Evolutionary conservation across 805 yeast genomes (phyloP), one percentile per base, ranked within the genome.

Genomic region (Kazachstania viticola): DNA sequence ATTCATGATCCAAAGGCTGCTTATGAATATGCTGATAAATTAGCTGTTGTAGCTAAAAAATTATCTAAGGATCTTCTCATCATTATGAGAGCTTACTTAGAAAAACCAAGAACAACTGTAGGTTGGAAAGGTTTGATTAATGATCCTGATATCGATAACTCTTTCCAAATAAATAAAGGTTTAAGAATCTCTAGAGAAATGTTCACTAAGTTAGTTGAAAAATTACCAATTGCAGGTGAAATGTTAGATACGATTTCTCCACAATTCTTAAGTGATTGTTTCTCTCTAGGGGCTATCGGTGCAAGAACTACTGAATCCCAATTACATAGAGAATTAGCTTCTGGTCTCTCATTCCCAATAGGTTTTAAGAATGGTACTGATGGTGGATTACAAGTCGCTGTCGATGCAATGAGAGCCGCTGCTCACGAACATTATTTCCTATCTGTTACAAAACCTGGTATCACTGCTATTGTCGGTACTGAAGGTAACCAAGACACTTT

Each of bases 291-390:
- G 51, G 98, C 98, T 30, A 87, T 88, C 57, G 98, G 98, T 50
- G 98, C 98, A 25, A 79, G 98, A 69, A 88, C 98, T 28, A 88
- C 98, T 25, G 98, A 88, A 65, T 85, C 95, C 25, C 98, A 88
- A 65, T 73, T 88, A 33, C 98, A 88, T 61, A 78, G 98, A 60
- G 98, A 88, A 61, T 71, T 88, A 45, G 95, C 97, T 3, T 85
- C 96, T 1, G 98, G 97, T 21, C 66, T 91, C 29, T 82, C 95
- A 3, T 88, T 91, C 84, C 98, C 98, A 27, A 84, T 88, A 37
- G 98, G 98, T 33, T 88, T 88, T 78, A 88, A 88, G 58, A 88
- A 88, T 54, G 97, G 97, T 53, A 88, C 98, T 25, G 97, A 91
- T 58, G 98, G 98, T 52, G 75, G 87, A 28, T 61, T 91, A 31